A percentile compares a stretch with the other conserved stretches of the same genome.
These are phyloP conservation scores for Tolypocladium inflatum DNA, from an alignment of 2,329 filamentous ascomycete genomes.

Conservation along the genomic window DNA sequence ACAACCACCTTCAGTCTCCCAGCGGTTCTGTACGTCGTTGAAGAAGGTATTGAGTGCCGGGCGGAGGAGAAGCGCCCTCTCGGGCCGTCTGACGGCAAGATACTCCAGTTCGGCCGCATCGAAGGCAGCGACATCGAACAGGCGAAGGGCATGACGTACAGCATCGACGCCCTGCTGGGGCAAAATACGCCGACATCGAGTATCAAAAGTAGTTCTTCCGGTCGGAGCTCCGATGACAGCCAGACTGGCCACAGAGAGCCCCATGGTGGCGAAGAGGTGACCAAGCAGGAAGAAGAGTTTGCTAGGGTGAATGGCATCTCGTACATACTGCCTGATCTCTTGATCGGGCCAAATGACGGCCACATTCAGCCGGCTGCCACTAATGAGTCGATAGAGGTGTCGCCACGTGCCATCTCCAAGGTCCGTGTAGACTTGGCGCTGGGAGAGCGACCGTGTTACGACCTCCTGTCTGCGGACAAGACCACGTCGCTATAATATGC, in stretches of 20 bases:
- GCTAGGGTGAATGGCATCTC: slow-evolving; percentile 90
- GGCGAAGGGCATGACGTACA: slow-evolving; percentile 98
- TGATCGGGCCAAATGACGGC: slow-evolving; percentile 58
- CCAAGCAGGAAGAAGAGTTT: slow-evolving; percentile 83
- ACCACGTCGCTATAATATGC: slow-evolving; percentile 78
- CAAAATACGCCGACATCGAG: slow-evolving; percentile 48
- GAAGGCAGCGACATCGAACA: slow-evolving; percentile 93
- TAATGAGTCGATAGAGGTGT: slow-evolving; percentile 61
- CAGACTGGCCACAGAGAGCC: slow-evolving; percentile 16
- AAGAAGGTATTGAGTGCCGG: too few relatives aligned
- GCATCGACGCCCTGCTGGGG: slow-evolving; percentile 83
- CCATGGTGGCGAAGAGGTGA: slow-evolving; percentile 50
- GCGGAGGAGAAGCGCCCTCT: too few relatives aligned
- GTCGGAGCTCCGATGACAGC: slow-evolving; percentile 11
- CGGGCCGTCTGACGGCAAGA: slow-evolving; percentile 80
- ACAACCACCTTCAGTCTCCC: too few relatives aligned
- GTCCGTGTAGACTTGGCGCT: slow-evolving; percentile 77
- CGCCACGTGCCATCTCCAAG: slow-evolving; percentile 66
- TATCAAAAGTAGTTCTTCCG: slow-evolving; percentile 30
- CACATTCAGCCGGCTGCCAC: slow-evolving; percentile 41
- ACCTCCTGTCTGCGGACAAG: slow-evolving; percentile 50
- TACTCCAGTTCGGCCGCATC: slow-evolving; percentile 88
- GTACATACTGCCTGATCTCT: slow-evolving; percentile 80
- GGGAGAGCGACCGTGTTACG: slow-evolving; percentile 61
- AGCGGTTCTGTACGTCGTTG: too few relatives aligned